phyloP scores from a whole-genome alignment of 345 rosid genomes.

The Rhodamnia rubescens region DNA sequence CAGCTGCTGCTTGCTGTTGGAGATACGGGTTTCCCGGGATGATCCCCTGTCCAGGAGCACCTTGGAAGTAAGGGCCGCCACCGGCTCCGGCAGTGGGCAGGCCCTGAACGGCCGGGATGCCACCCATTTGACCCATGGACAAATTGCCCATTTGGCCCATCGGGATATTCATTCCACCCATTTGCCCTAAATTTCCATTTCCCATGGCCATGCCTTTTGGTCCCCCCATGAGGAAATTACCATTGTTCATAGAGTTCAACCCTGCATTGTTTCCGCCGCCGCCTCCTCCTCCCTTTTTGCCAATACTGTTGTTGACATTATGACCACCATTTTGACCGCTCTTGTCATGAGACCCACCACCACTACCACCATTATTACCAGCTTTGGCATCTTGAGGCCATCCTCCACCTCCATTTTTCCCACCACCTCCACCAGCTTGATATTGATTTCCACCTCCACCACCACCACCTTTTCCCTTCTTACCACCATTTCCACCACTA shows the following conservation, averaged over 20 bases:
- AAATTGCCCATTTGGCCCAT: slow-evolving; percentile 35
- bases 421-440: slow-evolving; percentile 25
- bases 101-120: slow-evolving; percentile 59
- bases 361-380: slow-evolving; percentile 30
- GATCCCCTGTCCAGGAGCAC: slow-evolving; percentile 31
- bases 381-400: background rate
- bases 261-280: slow-evolving; percentile 24
- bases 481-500: slow-evolving; percentile 23
- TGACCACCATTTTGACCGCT: slow-evolving; percentile 22
- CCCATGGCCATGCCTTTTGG: slow-evolving; percentile 8
- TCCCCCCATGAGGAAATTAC: slow-evolving; percentile 31
- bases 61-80: background rate
- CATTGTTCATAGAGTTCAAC: slow-evolving; percentile 16
- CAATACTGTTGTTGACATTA: slow-evolving; percentile 4
- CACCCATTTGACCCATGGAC: slow-evolving; percentile 2
- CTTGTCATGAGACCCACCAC: slow-evolving; percentile 18
- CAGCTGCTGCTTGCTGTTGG: slow-evolving; percentile 1
- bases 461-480: slow-evolving; percentile 23
- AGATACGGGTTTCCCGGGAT: slow-evolving; percentile 54
- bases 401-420: slow-evolving; percentile 22
- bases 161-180: slow-evolving; percentile 25
- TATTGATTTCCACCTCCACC: slow-evolving; percentile 17
- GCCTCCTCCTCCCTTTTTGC: slow-evolving; percentile 29
- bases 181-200: slow-evolving; percentile 23
- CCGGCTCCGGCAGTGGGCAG: slow-evolving; percentile 31